These are phyloP conservation scores for Syzygium malaccense DNA, from an alignment of 441 rosid species.

Conservation along the genomic window DNA sequence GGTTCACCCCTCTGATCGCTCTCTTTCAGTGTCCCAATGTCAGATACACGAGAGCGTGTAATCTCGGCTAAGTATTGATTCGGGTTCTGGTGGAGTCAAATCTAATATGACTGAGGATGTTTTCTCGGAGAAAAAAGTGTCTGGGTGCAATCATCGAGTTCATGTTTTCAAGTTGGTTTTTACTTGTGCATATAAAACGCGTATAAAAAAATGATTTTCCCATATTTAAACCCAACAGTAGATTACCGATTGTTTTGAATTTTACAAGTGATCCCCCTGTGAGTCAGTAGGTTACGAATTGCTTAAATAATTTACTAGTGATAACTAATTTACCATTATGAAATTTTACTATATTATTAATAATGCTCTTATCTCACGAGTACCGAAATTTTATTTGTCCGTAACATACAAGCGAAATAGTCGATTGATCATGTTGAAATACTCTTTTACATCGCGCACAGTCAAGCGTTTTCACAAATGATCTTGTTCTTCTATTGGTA, in stretches of 20 bases:
- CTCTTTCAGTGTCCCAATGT: not conserved
- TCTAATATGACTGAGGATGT: not conserved
- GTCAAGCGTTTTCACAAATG: not conserved
- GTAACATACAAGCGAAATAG: not conserved
- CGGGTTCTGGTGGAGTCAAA: not conserved
- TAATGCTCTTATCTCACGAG: not conserved
- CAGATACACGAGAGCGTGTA: not conserved
- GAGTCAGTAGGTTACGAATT: not conserved
- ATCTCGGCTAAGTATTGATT: not conserved
- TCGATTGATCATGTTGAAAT: not conserved
- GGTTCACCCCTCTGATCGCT: not conserved
- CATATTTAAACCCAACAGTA: not conserved
- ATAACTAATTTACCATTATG: not conserved
- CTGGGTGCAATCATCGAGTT: not conserved
- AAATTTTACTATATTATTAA: not conserved
- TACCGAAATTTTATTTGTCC: not conserved
- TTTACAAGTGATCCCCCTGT: not conserved
- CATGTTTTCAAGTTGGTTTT: not conserved
- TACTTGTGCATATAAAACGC: not conserved
- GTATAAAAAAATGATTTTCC: not conserved
- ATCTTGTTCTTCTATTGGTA: not conserved
- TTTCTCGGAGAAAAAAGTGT: not conserved
- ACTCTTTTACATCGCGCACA: not conserved
- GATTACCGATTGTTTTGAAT: not conserved
- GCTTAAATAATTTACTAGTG: not conserved